Percentiles rank a stretch among this genome's conserved stretches.
phyloP scores from a whole-genome alignment of 768 basidiomycete genomes.

The Lactifluus subvellereus region DNA sequence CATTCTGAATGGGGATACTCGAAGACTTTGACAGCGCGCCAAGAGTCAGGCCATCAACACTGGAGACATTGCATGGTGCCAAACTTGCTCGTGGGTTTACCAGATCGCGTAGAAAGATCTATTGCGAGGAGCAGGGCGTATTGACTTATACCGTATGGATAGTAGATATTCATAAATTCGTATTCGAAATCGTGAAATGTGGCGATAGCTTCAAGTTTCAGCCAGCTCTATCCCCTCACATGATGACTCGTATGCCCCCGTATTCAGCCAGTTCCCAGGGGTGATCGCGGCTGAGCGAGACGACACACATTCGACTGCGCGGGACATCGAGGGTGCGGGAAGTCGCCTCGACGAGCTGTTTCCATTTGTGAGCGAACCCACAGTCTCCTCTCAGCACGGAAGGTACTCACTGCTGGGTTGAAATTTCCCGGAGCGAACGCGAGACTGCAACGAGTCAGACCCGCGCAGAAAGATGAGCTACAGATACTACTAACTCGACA shows the following conservation, averaged over 20 bases:
- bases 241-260: constrained; percentile 19
- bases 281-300: constrained; percentile 19
- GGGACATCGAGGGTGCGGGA: constrained; percentile 17
- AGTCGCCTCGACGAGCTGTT: constrained; percentile 20
- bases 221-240: not conserved
- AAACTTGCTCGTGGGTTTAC: not conserved
- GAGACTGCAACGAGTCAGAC: constrained; percentile 9
- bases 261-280: constrained; percentile 22
- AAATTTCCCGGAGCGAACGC: constrained; percentile 20
- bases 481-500: constrained; percentile 14
- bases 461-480: not conserved
- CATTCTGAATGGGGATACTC: no score
- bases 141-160: not conserved
- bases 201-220: not conserved
- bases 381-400: not conserved
- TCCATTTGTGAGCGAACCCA: not conserved
- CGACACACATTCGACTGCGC: constrained; percentile 21
- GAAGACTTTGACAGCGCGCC: no score
- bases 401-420: constrained; percentile 14
- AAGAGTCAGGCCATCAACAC: no score
- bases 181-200: not conserved
- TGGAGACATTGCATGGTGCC: no score
- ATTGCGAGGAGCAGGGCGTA: not conserved
- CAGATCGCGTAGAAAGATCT: no score
- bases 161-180: not conserved